Evolutionary conservation across 1,284 basidiomycete genomes (phyloP).

Genomic region (Tylopilus orsonianus): DNA sequence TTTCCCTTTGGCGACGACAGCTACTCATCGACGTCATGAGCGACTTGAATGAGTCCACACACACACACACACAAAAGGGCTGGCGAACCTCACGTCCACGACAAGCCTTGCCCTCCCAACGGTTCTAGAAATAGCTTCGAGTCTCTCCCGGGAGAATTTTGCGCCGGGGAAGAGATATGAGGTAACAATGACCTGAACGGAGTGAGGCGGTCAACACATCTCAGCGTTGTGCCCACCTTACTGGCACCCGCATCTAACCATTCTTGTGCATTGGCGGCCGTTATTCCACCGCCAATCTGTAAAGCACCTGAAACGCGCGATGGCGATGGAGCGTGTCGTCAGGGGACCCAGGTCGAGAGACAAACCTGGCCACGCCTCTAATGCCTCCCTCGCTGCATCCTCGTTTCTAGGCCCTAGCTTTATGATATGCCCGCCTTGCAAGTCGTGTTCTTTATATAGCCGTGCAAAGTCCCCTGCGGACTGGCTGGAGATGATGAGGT

Average conservation of each 20-base stretch:
- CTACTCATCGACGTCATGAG: constrained; percentile 43
- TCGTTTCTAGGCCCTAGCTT: constrained; percentile 94
- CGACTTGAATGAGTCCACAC: neutral
- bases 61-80: constrained; percentile 3
- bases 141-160: constrained; percentile 75
- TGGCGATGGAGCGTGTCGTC: constrained; percentile 6
- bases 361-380: constrained; percentile 80
- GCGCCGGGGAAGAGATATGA: constrained; percentile 89
- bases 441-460: constrained; percentile 69
- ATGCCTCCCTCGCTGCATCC: constrained; percentile 78
- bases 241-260: constrained; percentile 92
- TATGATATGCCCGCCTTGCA: constrained; percentile 93
- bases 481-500: constrained; percentile 51
- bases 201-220: constrained; percentile 7
- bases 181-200: constrained; percentile 87
- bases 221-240: constrained; percentile 58
- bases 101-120: constrained; percentile 90
- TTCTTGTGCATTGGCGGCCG: constrained; percentile 71
- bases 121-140: constrained; percentile 61
- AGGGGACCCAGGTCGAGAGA: neutral
- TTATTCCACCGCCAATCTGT: constrained; percentile 95
- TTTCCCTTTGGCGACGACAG: constrained; percentile 76
- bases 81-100: constrained; percentile 85
- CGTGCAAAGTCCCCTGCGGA: constrained; percentile 80
- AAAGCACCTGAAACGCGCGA: constrained; percentile 53